Base-by-base conservation (phyloP, 208 protist species). In the Trypanosoma rangeli region DNA sequence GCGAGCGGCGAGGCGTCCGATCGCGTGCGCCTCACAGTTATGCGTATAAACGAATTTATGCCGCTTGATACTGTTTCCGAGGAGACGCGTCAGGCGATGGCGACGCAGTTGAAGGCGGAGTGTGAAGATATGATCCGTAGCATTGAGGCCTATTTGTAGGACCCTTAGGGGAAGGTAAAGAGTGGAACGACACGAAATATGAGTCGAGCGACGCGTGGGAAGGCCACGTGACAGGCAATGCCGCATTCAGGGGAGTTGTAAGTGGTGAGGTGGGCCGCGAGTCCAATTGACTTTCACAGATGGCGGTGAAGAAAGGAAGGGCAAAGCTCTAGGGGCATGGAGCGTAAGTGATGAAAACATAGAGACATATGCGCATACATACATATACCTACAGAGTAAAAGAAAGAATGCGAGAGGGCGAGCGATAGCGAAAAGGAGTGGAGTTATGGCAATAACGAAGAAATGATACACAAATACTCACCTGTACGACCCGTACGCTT, bases 41-140 rank as follows among this genome's bases (percentile, higher is more conserved):
- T 93, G 74, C 84, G 79, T 48, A 70, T 96, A 13, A 89, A 80
- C 0, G 88, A 96, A 81, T 94, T 96, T 62, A 94, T 96, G 87
- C 88, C 87, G 20, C 80, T 93, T 48, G 79, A 78, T 24, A 78
- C 80, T 35, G 83, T 79, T 15, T 79, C 74, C 3, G 88, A 93
- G 66, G 91, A 94, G 46, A 82, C 78, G 42, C 84, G 91, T 12
- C 82, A 74, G 39, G 61, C 70, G 4, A 86, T 93, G 53, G 86
- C 87, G 26, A 76, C 78, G 74, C 88, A 93, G 56, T 66, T 95
- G 26, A 78, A 79, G 35, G 31, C 66, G 0, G 90, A 95, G 80
- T 95, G 90, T 64, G 86, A 95, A 50, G 84, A 95, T 33, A 79
- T 95, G 52, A 76, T 95, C 3, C 72, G 70, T 44, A 85, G 80